Conservation (phyloP, 2,329 filamentous ascomycete genomes). For the Nemania serpens region DNA sequence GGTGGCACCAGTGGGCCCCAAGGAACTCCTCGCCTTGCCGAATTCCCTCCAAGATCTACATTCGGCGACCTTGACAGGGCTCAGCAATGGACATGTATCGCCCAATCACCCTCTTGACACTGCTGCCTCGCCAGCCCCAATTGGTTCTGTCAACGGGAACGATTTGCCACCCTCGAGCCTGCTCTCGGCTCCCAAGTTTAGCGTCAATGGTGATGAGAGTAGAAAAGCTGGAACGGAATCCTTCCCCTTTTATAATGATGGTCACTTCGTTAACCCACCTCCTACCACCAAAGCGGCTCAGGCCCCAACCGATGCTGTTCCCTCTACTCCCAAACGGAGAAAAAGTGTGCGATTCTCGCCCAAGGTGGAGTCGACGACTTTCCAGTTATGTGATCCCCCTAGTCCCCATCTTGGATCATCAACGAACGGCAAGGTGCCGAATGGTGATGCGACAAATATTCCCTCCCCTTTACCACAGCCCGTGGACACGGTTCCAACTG, state of each 20-base stretch:
- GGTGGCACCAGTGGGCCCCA: slow-evolving; percentile 51
- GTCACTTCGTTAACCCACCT: slow-evolving; percentile 10
- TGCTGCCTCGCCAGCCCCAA: not conserved
- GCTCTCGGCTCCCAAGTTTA: not conserved
- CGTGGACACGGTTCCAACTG: slow-evolving; percentile 13
- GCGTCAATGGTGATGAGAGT: not conserved
- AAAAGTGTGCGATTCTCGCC: slow-evolving; percentile 76
- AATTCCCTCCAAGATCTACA: slow-evolving; percentile 55
- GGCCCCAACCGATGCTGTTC: slow-evolving; percentile 22
- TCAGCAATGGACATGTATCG: slow-evolving; percentile 21
- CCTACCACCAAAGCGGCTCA: not conserved
- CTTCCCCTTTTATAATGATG: slow-evolving; percentile 13
- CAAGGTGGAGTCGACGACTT: slow-evolving; percentile 67
- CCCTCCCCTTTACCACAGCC: slow-evolving; percentile 22
- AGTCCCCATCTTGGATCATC: slow-evolving; percentile 47
- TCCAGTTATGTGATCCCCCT: slow-evolving; percentile 57
- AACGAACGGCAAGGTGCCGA: slow-evolving; percentile 26
- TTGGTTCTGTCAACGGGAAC: not conserved
- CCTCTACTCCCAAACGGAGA: slow-evolving; percentile 44
- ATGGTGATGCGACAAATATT: slow-evolving; percentile 26
- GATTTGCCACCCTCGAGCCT: not conserved
- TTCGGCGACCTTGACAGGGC: slow-evolving; percentile 21
- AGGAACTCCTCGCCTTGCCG: slow-evolving; percentile 58
- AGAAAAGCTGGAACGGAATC: not conserved
- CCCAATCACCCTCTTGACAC: not conserved